phyloP scores from a whole-genome alignment of 139 green algal species.

The Coelastrella sp. region DNA sequence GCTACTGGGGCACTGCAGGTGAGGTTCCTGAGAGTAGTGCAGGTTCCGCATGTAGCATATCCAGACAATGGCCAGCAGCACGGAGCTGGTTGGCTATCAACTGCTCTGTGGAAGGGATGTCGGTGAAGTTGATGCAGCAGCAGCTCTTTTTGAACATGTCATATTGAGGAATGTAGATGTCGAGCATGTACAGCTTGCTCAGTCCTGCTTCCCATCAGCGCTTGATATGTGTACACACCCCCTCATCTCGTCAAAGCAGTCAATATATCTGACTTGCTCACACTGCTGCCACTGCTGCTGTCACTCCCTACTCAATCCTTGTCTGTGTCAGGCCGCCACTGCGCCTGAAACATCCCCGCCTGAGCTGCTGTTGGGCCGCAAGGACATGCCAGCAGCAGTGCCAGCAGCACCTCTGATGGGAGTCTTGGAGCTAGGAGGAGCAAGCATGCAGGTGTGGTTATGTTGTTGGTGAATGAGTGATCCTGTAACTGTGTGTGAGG shows the following conservation, averaged over 20 bases:
- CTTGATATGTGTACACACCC: too few species aligned
- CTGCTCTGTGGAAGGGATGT: neutral
- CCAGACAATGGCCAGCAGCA: neutral
- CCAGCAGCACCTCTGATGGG: slow-evolving; percentile 40
- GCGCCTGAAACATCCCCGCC: neutral
- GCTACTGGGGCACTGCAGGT: slow-evolving; percentile 66
- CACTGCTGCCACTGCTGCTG: neutral
- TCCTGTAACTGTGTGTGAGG: neutral
- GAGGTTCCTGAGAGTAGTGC: neutral
- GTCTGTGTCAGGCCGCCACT: neutral
- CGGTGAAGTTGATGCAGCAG: neutral
- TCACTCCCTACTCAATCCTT: neutral
- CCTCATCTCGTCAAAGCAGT: too few species aligned
- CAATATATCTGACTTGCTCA: neutral
- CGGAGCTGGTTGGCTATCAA: neutral
- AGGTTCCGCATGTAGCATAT: neutral
- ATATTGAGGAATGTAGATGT: neutral
- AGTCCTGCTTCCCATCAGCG: too few species aligned
- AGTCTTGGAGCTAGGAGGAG: slow-evolving; percentile 68
- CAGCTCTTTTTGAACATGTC: neutral
- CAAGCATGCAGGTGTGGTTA: slow-evolving; percentile 57
- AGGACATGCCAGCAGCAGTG: neutral
- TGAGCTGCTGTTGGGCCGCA: slow-evolving; percentile 3
- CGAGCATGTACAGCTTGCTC: too few species aligned
- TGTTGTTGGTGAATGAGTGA: neutral